Percentiles rank a stretch among this genome's conserved stretches.
Evolutionary conservation across 2,329 filamentous ascomycete species (phyloP).

Genomic region (Mycosphaerella sp.): DNA sequence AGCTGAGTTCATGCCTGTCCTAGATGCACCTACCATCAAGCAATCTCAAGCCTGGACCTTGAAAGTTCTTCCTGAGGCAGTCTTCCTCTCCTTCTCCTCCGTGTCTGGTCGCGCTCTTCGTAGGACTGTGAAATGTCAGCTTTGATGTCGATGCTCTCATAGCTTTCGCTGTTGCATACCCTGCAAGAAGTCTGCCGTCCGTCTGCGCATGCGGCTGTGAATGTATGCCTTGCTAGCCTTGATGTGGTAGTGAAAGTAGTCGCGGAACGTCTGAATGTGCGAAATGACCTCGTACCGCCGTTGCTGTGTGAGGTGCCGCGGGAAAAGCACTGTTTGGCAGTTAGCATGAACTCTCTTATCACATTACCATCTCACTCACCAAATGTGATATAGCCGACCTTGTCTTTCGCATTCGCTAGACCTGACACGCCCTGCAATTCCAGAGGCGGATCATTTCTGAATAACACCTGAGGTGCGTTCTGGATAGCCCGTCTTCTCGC

Average conservation of each 20-base stretch:
- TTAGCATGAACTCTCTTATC: constrained; percentile 2
- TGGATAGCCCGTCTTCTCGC: constrained; percentile 90
- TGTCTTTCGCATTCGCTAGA: constrained; percentile 68
- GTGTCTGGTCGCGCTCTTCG: constrained; percentile 90
- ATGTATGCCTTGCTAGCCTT: constrained; percentile 99
- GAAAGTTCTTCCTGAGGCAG: constrained; percentile 92
- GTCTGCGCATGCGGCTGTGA: constrained; percentile 93
- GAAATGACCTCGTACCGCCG: constrained; percentile 93
- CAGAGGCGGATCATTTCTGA: constrained; percentile 87
- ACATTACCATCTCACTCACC: constrained; percentile 50
- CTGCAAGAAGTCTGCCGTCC: constrained; percentile 97
- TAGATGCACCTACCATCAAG: not conserved
- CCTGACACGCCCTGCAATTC: constrained; percentile 84
- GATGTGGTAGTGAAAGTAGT: constrained; percentile 99
- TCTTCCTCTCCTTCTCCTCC: constrained; percentile 97
- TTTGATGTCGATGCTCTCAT: too few species aligned
- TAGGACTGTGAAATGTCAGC: constrained; percentile 56
- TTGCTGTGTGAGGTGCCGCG: constrained; percentile 84
- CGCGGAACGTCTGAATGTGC: constrained; percentile 98
- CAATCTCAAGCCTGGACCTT: constrained; percentile 47
- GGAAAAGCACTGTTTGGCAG: constrained; percentile 68
- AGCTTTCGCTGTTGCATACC: constrained; percentile 47
- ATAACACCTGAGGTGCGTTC: constrained; percentile 95
- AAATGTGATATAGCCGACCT: constrained; percentile 97
- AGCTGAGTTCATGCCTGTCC: not conserved